phyloP scores from a whole-genome alignment of 768 basidiomycete genomes.

The Boletus rubescentipes region DNA sequence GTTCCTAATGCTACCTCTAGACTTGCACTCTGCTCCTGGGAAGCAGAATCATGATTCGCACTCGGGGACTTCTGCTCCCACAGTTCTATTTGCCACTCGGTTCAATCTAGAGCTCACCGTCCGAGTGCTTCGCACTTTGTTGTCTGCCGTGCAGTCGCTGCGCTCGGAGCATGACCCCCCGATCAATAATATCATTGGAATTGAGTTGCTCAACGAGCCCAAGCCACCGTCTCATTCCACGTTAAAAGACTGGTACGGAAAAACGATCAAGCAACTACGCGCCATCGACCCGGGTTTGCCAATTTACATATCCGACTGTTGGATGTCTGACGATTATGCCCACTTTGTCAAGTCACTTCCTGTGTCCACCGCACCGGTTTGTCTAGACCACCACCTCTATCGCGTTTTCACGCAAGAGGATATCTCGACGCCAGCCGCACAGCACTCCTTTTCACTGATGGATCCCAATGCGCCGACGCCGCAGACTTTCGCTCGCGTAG shows the following conservation, averaged over 20 bases:
- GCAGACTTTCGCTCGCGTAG: slow-evolving; percentile 40
- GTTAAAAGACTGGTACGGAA: slow-evolving; percentile 63
- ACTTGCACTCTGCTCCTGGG: slow-evolving; percentile 73
- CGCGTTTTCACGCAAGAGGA: slow-evolving; percentile 73
- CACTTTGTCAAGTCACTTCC: slow-evolving; percentile 45
- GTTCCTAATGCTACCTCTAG: slow-evolving; percentile 38
- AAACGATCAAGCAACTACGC: slow-evolving; percentile 53
- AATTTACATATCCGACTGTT: slow-evolving; percentile 73
- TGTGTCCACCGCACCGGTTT: slow-evolving; percentile 40
- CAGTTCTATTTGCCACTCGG: slow-evolving; percentile 48
- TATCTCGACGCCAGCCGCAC: slow-evolving; percentile 46
- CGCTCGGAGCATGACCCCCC: slow-evolving; percentile 44
- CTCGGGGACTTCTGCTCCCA: slow-evolving; percentile 53
- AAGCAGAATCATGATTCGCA: slow-evolving; percentile 73
- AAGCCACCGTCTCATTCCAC: slow-evolving; percentile 46
- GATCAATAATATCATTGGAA: slow-evolving; percentile 49
- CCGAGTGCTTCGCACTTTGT: slow-evolving; percentile 46
- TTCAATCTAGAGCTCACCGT: slow-evolving; percentile 48
- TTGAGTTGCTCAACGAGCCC: slow-evolving; percentile 64
- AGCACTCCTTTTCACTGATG: slow-evolving; percentile 52
- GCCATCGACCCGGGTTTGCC: slow-evolving; percentile 55
- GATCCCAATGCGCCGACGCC: slow-evolving; percentile 41
- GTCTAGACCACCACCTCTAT: slow-evolving; percentile 82
- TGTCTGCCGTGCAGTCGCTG: slow-evolving; percentile 41
- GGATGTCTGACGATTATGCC: slow-evolving; percentile 67